Conservation (phyloP, 805 yeast genomes). For the Wickerhamomyces canadensis region DNA sequence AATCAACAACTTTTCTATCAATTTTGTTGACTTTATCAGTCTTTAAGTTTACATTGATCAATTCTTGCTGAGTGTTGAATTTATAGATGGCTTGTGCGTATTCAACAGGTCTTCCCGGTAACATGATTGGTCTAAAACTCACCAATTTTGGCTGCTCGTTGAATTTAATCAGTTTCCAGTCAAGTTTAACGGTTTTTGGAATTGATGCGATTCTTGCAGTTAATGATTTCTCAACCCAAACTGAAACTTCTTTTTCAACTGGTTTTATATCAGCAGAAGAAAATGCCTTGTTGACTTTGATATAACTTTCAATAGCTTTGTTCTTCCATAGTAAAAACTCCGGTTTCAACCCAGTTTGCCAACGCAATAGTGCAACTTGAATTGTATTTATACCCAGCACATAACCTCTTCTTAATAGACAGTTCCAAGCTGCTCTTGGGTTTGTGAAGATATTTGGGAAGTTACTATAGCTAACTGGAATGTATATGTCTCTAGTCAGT, state of each 20-base stretch:
- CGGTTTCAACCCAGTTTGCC: conserved; percentile 65
- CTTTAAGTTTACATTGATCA: conserved; percentile 42
- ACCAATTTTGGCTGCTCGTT: conserved; percentile 68
- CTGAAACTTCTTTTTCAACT: conserved; percentile 41
- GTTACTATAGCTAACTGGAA: conserved; percentile 44
- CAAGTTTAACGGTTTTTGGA: conserved; percentile 54
- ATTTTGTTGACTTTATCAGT: conserved; percentile 40
- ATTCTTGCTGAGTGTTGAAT: conserved; percentile 56
- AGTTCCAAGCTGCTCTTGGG: conserved; percentile 39
- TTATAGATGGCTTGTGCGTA: conserved; percentile 57
- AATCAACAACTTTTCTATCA: conserved; percentile 53
- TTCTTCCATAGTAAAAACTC: conserved; percentile 78
- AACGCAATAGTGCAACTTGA: conserved; percentile 61
- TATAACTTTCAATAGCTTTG: conserved; percentile 70
- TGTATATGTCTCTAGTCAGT: conserved; percentile 37
- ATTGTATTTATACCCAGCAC: conserved; percentile 62
- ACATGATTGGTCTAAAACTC: conserved; percentile 61
- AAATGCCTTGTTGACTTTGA: conserved; percentile 76
- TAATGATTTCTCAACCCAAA: conserved; percentile 61
- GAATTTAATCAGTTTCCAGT: conserved; percentile 75
- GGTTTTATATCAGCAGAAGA: conserved; percentile 50
- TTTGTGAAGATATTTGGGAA: conserved; percentile 36
- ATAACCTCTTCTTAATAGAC: conserved; percentile 54
- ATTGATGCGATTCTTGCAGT: conserved; percentile 44
- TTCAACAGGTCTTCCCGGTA: conserved; percentile 48